Base-by-base conservation (phyloP, 2,329 filamentous ascomycete genomes). In the Fusarium anthophilum region DNA sequence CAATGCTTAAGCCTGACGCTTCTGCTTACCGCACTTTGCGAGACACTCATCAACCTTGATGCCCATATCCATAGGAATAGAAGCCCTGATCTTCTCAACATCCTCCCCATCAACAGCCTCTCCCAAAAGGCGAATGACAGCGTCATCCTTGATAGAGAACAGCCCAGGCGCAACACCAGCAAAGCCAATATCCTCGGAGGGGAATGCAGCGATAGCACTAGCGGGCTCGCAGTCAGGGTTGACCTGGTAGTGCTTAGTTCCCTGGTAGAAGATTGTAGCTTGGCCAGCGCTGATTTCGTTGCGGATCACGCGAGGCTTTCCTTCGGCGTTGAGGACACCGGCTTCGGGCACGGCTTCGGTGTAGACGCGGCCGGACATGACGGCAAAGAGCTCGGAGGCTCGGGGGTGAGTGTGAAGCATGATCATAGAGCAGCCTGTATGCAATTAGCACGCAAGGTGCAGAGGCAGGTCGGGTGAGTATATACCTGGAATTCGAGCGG, bases 341-440 rank as follows among this genome's bases (percentile, higher is more conserved):
- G 86, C 86, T 79, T 89, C 88, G 17, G 86, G 83, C 4, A 87
- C 80, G 81, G 88, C 87, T 72, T 87, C 86, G 37, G 86, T 85
- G 53, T 86, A 81, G 65, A 89, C 78, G 20, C 79, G 81, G 59
- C 88, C 88, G 43, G 84, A 74, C 53, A 85, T 83, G 72, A 89
- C 83, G 76, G 88, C 82, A 63, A 87, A 86, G 55, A 90, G 84
- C 81, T 90, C 87, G 30, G 85, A 82, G 26, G 86, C 84, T 54
- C 88, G 86, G 58, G 86, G 87, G 78, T 89, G 88, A 13, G 87
- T 82, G 80, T 90, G 88, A 22, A 87, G 86, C 7, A 86, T 87
- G 81, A 88, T 87, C 80, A 90, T 87, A 64, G 86, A 88, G 78
- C 88, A 90, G 38, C 83, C 81, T 80, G 13, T 28, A 8, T 13